Evolutionary conservation across 1,284 basidiomycete genomes (phyloP).

Genomic region (Rhodotorula sp.): DNA sequence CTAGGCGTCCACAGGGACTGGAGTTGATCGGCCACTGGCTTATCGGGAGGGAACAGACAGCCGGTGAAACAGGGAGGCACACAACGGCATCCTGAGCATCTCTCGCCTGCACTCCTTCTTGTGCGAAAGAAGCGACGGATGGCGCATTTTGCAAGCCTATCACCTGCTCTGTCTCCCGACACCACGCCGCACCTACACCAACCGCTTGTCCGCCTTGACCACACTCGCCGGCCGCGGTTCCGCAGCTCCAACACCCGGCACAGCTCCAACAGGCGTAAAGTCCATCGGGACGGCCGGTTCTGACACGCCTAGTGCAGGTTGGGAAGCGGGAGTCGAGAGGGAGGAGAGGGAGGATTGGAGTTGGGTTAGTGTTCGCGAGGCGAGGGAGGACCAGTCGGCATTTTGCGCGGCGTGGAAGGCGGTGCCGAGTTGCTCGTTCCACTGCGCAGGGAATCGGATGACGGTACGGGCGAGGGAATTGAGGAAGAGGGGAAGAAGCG

Average conservation of each 20-base stretch:
- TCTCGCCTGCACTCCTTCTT: too few relatives aligned
- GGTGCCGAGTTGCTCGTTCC: constrained; percentile 29
- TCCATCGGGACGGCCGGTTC: not conserved
- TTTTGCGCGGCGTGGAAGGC: constrained; percentile 9
- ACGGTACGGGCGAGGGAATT: too few relatives aligned
- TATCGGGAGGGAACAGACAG: too few relatives aligned
- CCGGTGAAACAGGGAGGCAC: too few relatives aligned
- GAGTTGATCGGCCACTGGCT: too few relatives aligned
- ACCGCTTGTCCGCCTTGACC: not conserved
- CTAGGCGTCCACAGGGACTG: too few relatives aligned
- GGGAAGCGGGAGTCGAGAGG: not conserved
- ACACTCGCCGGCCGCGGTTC: too few relatives aligned
- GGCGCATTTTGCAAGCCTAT: not conserved
- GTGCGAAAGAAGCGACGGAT: too few relatives aligned
- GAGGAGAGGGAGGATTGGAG: constrained; percentile 2
- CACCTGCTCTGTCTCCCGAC: too few relatives aligned
- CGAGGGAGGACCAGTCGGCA: constrained; percentile 13
- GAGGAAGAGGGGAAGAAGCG: not conserved
- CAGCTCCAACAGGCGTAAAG: too few relatives aligned
- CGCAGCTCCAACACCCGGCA: too few relatives aligned
- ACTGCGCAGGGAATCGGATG: constrained; percentile 4
- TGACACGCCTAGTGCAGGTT: not conserved
- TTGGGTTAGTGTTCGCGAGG: not conserved
- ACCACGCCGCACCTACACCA: not conserved
- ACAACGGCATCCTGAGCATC: too few relatives aligned